phyloP scores from a whole-genome alignment of 2,329 filamentous ascomycete species.

The Sodiomyces alkalinus region DNA sequence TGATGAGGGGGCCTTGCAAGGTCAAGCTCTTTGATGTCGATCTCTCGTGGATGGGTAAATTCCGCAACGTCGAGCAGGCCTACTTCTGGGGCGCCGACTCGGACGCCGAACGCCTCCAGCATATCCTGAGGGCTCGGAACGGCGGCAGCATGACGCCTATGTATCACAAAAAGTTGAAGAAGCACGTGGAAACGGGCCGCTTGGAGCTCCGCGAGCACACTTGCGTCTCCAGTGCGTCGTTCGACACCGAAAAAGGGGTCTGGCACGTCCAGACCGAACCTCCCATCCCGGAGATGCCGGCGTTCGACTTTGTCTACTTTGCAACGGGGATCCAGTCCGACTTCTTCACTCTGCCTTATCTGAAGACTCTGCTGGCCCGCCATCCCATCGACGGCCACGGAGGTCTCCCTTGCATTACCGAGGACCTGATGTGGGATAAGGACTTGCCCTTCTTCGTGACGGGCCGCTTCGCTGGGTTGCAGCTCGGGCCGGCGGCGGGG shows the following conservation, averaged over 20 bases:
- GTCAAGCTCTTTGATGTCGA: slow-evolving; percentile 69
- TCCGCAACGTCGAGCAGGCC: slow-evolving; percentile 62
- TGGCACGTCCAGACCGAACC: slow-evolving; percentile 37
- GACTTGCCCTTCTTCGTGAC: slow-evolving; percentile 61
- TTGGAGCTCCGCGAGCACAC: slow-evolving; percentile 44
- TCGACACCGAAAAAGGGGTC: slow-evolving; percentile 24
- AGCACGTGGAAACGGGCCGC: slow-evolving; percentile 34
- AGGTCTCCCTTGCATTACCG: slow-evolving; percentile 57
- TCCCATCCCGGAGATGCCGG: slow-evolving; percentile 32
- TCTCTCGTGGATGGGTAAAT: slow-evolving; percentile 70
- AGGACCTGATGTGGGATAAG: slow-evolving; percentile 61
- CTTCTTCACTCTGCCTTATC: slow-evolving; percentile 42
- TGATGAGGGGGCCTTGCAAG: slow-evolving; percentile 45
- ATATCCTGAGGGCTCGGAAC: slow-evolving; percentile 49
- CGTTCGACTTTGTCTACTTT: slow-evolving; percentile 56
- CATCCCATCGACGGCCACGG: slow-evolving; percentile 47
- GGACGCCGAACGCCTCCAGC: slow-evolving; percentile 51
- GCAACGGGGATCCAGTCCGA: slow-evolving; percentile 58
- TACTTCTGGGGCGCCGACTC: slow-evolving; percentile 64
- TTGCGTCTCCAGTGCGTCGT: slow-evolving; percentile 32
- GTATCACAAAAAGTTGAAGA: slow-evolving; percentile 51
- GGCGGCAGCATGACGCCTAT: slow-evolving; percentile 64
- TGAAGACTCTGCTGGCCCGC: slow-evolving; percentile 41
- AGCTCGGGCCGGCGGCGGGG: slow-evolving; percentile 55
- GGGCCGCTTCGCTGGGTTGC: slow-evolving; percentile 50